Percentiles rank a stretch among this genome's conserved stretches.
Evolutionary conservation across 257 asterid species (phyloP).

Genomic region (Salvia miltiorrhiza): DNA sequence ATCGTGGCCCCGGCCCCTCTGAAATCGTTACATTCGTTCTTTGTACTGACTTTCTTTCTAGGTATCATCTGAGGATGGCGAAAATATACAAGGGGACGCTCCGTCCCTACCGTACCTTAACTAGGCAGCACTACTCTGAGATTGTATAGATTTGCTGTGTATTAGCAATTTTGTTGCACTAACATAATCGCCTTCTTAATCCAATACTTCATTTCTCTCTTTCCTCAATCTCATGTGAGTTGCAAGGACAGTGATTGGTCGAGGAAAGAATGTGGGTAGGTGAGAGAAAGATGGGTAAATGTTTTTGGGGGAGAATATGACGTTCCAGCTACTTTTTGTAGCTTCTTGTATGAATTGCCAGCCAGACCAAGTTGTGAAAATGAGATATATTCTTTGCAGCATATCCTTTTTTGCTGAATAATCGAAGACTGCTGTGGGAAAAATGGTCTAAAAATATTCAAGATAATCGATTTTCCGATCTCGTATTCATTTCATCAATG

Average conservation of each 20-base stretch:
- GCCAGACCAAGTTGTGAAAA: background rate
- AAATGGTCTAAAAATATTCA: background rate
- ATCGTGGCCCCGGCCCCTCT: background rate
- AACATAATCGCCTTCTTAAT: background rate
- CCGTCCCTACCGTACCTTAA: constrained; percentile 18
- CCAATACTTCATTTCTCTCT: background rate
- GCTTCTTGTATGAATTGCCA: background rate
- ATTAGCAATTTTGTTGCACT: background rate
- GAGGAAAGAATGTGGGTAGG: background rate
- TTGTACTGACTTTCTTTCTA: background rate
- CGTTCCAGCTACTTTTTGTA: background rate
- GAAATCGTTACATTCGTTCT: constrained; percentile 1
- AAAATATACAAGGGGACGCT: background rate
- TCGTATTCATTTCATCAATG: background rate
- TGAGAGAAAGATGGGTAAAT: background rate
- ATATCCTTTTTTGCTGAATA: background rate
- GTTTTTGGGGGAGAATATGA: background rate
- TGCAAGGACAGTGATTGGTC: background rate
- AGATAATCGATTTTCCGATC: background rate
- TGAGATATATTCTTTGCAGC: background rate
- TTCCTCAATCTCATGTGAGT: background rate
- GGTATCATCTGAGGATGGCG: constrained; percentile 30
- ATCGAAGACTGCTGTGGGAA: too few species aligned
- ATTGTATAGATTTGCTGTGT: constrained; percentile 11
- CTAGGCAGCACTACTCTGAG: constrained; percentile 12